phyloP scores from a whole-genome alignment of 192 early-diverging fungal species.

The Coemansia sp. region DNA sequence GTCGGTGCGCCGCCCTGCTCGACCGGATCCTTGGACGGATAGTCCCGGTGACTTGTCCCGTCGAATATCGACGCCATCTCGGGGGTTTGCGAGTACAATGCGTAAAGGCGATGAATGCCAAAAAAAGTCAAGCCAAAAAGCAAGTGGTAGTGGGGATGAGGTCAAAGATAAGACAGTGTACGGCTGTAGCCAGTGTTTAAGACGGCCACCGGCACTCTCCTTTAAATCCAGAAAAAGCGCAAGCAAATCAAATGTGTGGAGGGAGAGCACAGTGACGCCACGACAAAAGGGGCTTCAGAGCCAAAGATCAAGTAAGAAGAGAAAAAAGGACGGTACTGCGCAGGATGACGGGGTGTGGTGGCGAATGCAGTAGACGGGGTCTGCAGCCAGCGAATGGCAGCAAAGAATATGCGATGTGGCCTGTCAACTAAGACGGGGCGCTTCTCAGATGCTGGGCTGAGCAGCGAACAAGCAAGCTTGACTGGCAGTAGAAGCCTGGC shows the following conservation, averaged over 20 bases:
- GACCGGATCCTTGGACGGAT: constrained; percentile 44
- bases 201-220: background rate
- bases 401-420: background rate
- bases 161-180: background rate
- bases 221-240: background rate
- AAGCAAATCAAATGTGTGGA: constrained; percentile 8
- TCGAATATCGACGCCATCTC: constrained; percentile 13
- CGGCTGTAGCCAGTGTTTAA: background rate
- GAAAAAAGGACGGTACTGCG: constrained; percentile 12
- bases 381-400: background rate
- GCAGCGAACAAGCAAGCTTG: constrained; percentile 5
- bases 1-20: constrained; percentile 33
- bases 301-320: constrained; percentile 9
- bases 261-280: constrained; percentile 16
- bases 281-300: constrained; percentile 4
- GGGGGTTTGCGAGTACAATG: background rate
- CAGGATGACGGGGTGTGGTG: constrained; percentile 1
- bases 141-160: background rate
- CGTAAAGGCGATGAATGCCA: background rate
- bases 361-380: constrained; percentile 8
- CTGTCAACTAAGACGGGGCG: background rate
- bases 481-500: constrained; percentile 7
- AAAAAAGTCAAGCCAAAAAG: background rate
- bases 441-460: constrained; percentile 1
- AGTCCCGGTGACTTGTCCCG: constrained; percentile 34